Base-by-base conservation (phyloP, 148 eudicot genomes). In the Dianthus caryophyllus region DNA sequence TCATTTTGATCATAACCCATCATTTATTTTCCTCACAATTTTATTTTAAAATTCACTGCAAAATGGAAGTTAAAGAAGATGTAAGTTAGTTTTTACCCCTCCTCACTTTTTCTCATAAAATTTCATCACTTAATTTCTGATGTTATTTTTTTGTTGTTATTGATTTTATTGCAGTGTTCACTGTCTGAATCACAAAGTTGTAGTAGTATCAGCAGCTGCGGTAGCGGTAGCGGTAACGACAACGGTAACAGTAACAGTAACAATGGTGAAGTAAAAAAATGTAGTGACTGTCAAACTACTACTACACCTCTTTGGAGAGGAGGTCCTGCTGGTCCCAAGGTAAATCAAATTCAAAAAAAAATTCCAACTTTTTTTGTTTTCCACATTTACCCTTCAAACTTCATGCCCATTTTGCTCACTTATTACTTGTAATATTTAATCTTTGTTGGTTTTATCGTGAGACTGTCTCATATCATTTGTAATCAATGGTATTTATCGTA, bases 301-400 rank as follows among this genome's bases (percentile, higher is more conserved):
- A 83, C 54, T 7, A 87, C 94, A 11, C 94, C 94, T 46, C 78
- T 87, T 1, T 87, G 94, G 94, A 72, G 94, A 71, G 84, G 85
- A 1, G 94, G 94, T 21, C 94, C 90, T 9, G 70, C 76, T 47
- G 89, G 89, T 3, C 90, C 94, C 13, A 88, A 88, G 84, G 89
- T 88, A 71, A 61, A 18, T n/a, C n/a, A n/a, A n/a, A n/a, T n/a
- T n/a, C n/a, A 52, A 51, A 51, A 33, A 33, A 33, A 2, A 33
- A 7, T 33, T 33, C 25, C 18, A 51, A 18, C 9, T 13, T 27
- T 15, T 6, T 18, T 1, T 48, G 14, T 15, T 22, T 0, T n/a
- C n/a, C 44, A 41, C 20, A 43, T 46, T 41, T 41, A 41, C 44
- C 57, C 2, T 2, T 53, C 25, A 9, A 5, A 22, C 14, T 10